Evolutionary conservation across 495 filamentous ascomycete species (phyloP).

Genomic region (Penicillium malachiteum): DNA sequence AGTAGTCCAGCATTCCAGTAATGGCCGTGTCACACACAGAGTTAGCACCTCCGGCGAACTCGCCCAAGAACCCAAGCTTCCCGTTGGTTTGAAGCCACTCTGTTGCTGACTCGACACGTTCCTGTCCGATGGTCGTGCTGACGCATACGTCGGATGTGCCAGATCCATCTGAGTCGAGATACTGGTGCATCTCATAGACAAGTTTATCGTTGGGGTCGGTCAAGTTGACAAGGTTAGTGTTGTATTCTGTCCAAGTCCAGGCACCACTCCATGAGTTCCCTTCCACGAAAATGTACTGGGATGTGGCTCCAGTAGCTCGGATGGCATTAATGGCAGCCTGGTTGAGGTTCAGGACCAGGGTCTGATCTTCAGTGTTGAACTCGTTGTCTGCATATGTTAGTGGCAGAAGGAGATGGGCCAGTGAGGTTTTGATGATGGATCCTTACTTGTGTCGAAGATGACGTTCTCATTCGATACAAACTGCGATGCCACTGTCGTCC

Average conservation of each 20-base stretch:
- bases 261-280: slow-evolving; percentile 68
- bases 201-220: slow-evolving; percentile 62
- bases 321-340: slow-evolving; percentile 73
- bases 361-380: slow-evolving; percentile 69
- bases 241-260: slow-evolving; percentile 53
- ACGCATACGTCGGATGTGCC: slow-evolving; percentile 57
- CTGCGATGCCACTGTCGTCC: slow-evolving; percentile 58
- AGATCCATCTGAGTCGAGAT: slow-evolving; percentile 57
- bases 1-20: slow-evolving; percentile 57
- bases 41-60: slow-evolving; percentile 68
- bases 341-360: slow-evolving; percentile 65
- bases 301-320: slow-evolving; percentile 63
- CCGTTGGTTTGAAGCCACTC: slow-evolving; percentile 64
- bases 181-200: slow-evolving; percentile 53
- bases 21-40: slow-evolving; percentile 60
- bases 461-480: slow-evolving; percentile 60
- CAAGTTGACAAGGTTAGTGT: slow-evolving; percentile 53
- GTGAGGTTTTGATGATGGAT: not conserved
- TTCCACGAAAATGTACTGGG: slow-evolving; percentile 72
- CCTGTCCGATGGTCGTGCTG: slow-evolving; percentile 57
- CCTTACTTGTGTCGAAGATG: slow-evolving; percentile 55
- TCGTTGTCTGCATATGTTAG: slow-evolving; percentile 65
- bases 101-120: slow-evolving; percentile 62
- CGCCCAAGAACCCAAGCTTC: slow-evolving; percentile 65
- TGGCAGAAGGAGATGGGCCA: not conserved